Conservation (phyloP, 108 stramenopile species). For the Skeletonema grethae region DNA sequence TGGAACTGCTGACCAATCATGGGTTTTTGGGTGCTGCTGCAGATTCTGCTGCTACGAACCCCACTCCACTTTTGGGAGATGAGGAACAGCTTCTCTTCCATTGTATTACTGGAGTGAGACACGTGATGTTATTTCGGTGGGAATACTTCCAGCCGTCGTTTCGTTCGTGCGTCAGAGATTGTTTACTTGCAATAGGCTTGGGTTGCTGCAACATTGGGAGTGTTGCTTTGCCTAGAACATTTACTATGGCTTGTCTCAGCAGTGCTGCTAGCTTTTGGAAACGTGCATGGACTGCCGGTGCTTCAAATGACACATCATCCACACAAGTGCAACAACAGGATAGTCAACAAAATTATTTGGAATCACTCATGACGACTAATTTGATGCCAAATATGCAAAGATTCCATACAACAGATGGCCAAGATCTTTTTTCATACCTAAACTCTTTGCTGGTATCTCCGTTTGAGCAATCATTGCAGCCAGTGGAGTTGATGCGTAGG, state of each 20-base stretch:
- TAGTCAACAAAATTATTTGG: conserved; percentile 26
- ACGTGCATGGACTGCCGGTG: conserved; percentile 54
- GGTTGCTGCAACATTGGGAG: conserved; percentile 5
- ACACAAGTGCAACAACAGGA: conserved; percentile 6
- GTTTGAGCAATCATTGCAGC: conserved; percentile 17
- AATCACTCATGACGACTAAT: conserved; percentile 21
- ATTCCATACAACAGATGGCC: conserved; percentile 9
- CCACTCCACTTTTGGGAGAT: conserved; percentile 25
- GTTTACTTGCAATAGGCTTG: conserved; percentile 57
- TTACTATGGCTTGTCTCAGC: conserved; percentile 63
- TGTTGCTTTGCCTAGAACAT: conserved; percentile 42
- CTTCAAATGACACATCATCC: not conserved
- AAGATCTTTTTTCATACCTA: conserved; percentile 25
- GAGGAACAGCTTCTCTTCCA: conserved; percentile 81
- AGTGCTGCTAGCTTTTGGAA: conserved; percentile 78
- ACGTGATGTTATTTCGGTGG: conserved; percentile 69
- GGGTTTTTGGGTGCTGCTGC: conserved; percentile 7
- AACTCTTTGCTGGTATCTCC: conserved; percentile 16
- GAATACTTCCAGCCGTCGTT: conserved; percentile 39
- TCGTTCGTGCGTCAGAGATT: conserved; percentile 55
- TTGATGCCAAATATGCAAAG: conserved; percentile 17
- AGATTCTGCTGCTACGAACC: conserved; percentile 3
- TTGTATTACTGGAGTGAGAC: conserved; percentile 75
- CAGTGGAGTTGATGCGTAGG: conserved; percentile 25
- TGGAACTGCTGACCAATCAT: conserved; percentile 53